These are phyloP conservation scores for Perkinsus marinus DNA, from an alignment of 169 alveolate species.

Conservation along the genomic window DNA sequence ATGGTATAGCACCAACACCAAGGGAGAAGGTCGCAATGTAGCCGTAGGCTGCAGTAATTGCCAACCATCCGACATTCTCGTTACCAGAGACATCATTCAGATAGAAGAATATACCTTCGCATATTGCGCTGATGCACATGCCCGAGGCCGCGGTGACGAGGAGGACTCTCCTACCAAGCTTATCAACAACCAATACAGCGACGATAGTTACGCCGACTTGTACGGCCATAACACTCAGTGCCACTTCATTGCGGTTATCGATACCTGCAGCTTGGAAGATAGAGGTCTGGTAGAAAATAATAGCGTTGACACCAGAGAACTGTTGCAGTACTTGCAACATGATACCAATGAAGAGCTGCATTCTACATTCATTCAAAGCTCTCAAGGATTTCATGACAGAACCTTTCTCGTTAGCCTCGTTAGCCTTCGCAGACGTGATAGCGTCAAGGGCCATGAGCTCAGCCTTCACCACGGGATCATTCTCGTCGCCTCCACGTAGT, in stretches of 20 bases:
- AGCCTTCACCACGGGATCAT: background rate
- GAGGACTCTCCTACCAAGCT: background rate
- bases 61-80: background rate
- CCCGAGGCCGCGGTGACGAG: background rate
- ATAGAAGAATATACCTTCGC: background rate
- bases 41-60: background rate
- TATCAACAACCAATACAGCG: background rate
- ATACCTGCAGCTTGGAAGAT: background rate
- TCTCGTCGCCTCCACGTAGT: background rate
- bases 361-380: background rate
- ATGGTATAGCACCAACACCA: background rate
- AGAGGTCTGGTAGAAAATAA: background rate
- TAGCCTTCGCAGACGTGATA: background rate
- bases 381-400: background rate
- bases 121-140: background rate
- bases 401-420: background rate
- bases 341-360: background rate
- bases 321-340: background rate
- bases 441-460: background rate
- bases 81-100: background rate
- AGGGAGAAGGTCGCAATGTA: background rate
- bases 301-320: background rate
- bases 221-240: background rate
- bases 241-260: background rate
- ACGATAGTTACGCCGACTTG: background rate